Conservation (phyloP, 2,329 filamentous ascomycete genomes). For the Alternaria sp. region DNA sequence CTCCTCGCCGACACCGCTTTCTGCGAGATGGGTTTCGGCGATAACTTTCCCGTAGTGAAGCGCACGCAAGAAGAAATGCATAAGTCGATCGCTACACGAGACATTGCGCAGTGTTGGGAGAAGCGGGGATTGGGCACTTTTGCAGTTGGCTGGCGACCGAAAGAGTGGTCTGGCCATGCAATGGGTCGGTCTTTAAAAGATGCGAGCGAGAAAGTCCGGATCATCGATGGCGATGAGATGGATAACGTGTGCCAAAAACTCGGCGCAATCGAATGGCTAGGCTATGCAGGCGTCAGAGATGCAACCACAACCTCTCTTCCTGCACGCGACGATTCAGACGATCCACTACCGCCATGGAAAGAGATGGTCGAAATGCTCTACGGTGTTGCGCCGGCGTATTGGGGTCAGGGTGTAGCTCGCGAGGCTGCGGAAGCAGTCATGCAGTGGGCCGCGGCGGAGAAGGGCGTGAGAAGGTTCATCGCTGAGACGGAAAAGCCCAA, state of each 20-base stretch:
- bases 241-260: background rate
- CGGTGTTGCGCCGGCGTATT: conserved; percentile 15
- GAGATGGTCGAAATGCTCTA: conserved; percentile 28
- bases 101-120: conserved; percentile 19
- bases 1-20: background rate
- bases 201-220: background rate
- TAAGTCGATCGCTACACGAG: conserved; percentile 14
- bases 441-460: conserved; percentile 18
- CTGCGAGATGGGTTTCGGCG: conserved; percentile 1
- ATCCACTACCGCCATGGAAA: conserved; percentile 19
- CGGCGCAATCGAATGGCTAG: conserved; percentile 13
- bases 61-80: conserved; percentile 15
- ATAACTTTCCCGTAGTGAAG: background rate
- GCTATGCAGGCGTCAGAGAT: conserved; percentile 27
- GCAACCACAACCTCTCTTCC: conserved; percentile 26
- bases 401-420: conserved; percentile 22
- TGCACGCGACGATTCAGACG: background rate
- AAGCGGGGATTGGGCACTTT: conserved; percentile 18
- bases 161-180: background rate
- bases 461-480: conserved; percentile 18
- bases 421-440: conserved; percentile 26
- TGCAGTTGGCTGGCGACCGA: conserved; percentile 15
- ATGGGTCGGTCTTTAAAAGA: background rate
- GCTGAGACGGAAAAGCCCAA: conserved; percentile 34
- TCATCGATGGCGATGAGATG: background rate